Conservation (phyloP, 129 eudicot genomes). For the Flaveria bidentis region DNA sequence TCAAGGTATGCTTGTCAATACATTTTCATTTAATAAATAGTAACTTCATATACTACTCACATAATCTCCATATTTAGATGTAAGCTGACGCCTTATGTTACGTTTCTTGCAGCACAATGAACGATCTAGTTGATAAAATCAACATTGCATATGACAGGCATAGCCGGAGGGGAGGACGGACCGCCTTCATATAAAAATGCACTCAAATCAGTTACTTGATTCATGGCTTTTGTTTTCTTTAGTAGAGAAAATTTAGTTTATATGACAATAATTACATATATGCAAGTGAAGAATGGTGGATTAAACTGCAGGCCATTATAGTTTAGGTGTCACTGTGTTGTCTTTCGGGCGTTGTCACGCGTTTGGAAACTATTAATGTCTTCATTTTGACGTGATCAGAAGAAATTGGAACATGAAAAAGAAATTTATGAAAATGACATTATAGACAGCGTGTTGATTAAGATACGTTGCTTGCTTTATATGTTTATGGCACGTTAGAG, state of each 20-base stretch:
- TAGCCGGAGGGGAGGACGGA: constrained; percentile 88
- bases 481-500: not conserved
- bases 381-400: not conserved
- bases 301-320: not conserved
- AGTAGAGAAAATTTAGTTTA: constrained; percentile 24
- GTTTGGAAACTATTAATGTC: not conserved
- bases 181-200: constrained; percentile 58
- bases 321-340: constrained; percentile 9
- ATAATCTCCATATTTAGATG: not conserved
- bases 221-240: not conserved
- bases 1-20: constrained; percentile 57
- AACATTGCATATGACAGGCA: constrained; percentile 85
- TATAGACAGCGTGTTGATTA: not conserved
- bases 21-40: not conserved
- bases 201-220: not conserved
- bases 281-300: constrained; percentile 19
- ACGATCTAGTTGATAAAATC: constrained; percentile 91
- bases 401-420: not conserved
- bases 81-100: not conserved
- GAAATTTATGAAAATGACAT: not conserved
- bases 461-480: not conserved
- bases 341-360: not conserved
- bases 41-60: not conserved
- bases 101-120: constrained; percentile 70
- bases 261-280: constrained; percentile 2